Base-by-base conservation (phyloP, 2,329 filamentous ascomycete species). In the Cytospora schulzeri region DNA sequence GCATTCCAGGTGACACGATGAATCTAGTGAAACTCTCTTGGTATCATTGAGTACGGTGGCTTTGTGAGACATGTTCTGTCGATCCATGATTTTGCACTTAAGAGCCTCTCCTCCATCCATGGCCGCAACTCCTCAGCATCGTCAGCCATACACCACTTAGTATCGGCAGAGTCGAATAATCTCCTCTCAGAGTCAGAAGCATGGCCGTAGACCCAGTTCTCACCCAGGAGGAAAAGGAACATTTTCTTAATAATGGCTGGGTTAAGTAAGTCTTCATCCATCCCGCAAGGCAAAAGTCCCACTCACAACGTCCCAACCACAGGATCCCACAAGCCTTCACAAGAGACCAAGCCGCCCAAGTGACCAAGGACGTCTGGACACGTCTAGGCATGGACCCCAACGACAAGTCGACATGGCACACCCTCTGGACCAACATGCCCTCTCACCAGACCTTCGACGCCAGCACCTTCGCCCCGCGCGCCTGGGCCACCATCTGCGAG, bases 401-500 rank as follows among this genome's bases (percentile, higher is more conserved):
- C 4, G 86, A 91, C 74, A 85, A 85, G 72, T 79, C 80, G 2
- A 91, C 88, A 35, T 91, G 89, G 88, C 80, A 78, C n/a, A 77
- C 76, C 2, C 81, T 85, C 68, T 81, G 85, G 54, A 85, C 79
- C 62, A 86, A 90, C 76, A 90, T 91, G 88, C 87, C 87, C 0
- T 77, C 75, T 29, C 87, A 88, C 75, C 78, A 76, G n/a, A 73
- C 76, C 35, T 85, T 88, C 65, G 76, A 81, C 64, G 81, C 83
- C 51, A 76, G 79, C 1, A 75, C 76, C 0, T 86, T 91, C 69
- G 85, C 88, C 0, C 88, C 89, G 0, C 84, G 83, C 66, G 88
- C 87, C 2, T 91, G 88, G 88, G 76, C 79, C 0, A 87, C 86
- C 22, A 89, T 91, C 67, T 86, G 84, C 73, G 83, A 88, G 73